Evolutionary conservation across 805 yeast species (phyloP).

Genomic region (Hanseniaspora valbyensis): DNA sequence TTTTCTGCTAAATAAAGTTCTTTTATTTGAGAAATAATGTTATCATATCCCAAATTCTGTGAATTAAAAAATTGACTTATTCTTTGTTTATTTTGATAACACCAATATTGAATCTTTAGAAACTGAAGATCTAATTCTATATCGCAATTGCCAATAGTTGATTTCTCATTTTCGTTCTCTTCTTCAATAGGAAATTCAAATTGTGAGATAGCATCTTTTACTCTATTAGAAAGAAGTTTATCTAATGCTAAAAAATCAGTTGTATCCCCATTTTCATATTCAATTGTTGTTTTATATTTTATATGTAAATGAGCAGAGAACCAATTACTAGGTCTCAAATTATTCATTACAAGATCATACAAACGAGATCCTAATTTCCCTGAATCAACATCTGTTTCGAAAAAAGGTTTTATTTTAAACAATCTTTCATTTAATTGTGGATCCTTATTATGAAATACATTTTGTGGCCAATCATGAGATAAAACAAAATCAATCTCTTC

Average conservation of each 20-base stretch:
- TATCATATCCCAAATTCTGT: no score
- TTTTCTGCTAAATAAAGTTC: neutral
- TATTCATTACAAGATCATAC: conserved; percentile 42
- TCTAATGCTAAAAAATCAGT: conserved; percentile 21
- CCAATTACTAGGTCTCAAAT: conserved; percentile 63
- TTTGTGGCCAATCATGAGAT: conserved; percentile 93
- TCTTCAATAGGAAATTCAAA: conserved; percentile 27
- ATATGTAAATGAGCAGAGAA: conserved; percentile 85
- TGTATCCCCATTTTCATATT: conserved; percentile 27
- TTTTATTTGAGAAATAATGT: neutral
- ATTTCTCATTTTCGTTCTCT: conserved; percentile 5
- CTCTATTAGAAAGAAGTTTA: conserved; percentile 11
- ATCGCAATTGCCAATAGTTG: neutral
- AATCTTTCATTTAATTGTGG: conserved; percentile 28
- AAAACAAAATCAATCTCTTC: conserved; percentile 44
- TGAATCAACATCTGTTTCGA: conserved; percentile 48
- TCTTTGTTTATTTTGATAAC: neutral
- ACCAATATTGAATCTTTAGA: conserved; percentile 10
- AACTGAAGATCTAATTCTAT: conserved; percentile 9
- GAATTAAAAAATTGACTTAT: no score
- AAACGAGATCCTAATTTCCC: conserved; percentile 65
- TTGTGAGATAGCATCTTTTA: conserved; percentile 13
- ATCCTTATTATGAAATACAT: conserved; percentile 58
- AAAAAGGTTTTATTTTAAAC: conserved; percentile 52
- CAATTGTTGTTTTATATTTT: conserved; percentile 47